Percentiles rank a stretch among this genome's conserved stretches.
These are phyloP conservation scores for Xylariaceae sp. DNA, from an alignment of 2,329 filamentous ascomycete species.

Conservation along the genomic window DNA sequence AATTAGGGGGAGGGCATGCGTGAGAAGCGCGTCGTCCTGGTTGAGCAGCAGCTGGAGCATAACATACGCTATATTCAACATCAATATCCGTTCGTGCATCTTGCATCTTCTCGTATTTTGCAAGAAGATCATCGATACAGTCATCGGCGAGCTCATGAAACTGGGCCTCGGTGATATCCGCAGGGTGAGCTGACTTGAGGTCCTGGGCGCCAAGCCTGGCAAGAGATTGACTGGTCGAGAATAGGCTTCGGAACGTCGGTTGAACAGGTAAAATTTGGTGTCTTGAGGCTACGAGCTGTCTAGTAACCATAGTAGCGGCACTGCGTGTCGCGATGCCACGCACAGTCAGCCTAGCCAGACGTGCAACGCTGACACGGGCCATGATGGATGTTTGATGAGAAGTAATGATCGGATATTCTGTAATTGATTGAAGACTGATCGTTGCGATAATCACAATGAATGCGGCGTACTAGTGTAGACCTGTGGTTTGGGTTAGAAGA, in stretches of 20 bases:
- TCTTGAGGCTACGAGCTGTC: slow-evolving; percentile 20
- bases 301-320: slow-evolving; percentile 19
- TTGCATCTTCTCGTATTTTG: slow-evolving; percentile 64
- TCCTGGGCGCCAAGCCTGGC: slow-evolving; percentile 36
- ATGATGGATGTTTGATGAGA: slow-evolving; percentile 22
- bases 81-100: slow-evolving; percentile 73
- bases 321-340: slow-evolving; percentile 28
- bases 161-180: slow-evolving; percentile 60
- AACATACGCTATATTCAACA: slow-evolving; percentile 77
- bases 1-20: background rate
- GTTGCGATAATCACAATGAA: background rate
- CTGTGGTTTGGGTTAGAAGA: background rate
- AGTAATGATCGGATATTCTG: background rate
- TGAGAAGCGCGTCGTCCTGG: background rate
- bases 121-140: slow-evolving; percentile 58
- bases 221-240: slow-evolving; percentile 36
- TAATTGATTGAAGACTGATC: background rate
- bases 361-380: slow-evolving; percentile 31
- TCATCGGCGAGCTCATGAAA: slow-evolving; percentile 75
- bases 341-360: slow-evolving; percentile 36
- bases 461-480: background rate
- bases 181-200: slow-evolving; percentile 38
- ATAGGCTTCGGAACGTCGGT: slow-evolving; percentile 11
- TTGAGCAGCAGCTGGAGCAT: background rate
- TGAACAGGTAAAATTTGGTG: slow-evolving; percentile 2